Evolutionary conservation across 2,329 filamentous ascomycete genomes (phyloP), one percentile per base, ranked within the genome.

Genomic region (Phialemoniopsis sp.): DNA sequence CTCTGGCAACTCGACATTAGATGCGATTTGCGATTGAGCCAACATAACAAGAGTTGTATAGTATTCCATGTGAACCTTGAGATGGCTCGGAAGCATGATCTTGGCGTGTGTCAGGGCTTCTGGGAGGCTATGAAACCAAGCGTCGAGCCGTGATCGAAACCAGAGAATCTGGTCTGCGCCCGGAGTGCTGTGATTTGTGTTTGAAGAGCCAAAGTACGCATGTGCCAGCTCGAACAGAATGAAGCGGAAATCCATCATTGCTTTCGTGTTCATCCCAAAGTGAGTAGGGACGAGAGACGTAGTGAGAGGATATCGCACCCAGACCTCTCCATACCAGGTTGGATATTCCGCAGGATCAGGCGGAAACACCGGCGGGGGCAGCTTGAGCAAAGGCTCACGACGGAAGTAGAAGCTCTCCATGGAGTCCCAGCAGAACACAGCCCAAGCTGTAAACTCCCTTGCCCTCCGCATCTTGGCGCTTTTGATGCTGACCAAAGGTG

Each of bases 361-460:
- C 1, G 59, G 37, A 4, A 49, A 44, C 9, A 42, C 41, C 8
- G 44, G 34, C 3, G 57, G 58, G 2, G 54, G 47, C 2, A 44
- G 31, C 13, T 34, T 44, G 34, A 58, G 29, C 13, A 53, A 32
- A 9, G 57, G 55, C 4, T 50, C 44, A 15, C 41, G 37, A 29
- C 48, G 44, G 40, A 57, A 60, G 34, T 45, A 51, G 19, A 45
- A 51, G 13, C 39, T 43, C 32, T 34, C 33, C 9, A 37, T 49
- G 42, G 43, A 53, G 42, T 60, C 53, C 53, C 53, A 62, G 15
- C 36, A 47, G 36, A 55, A 64, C 8, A 62, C 29, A 6, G 46
- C 47, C 59, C 60, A 63, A 0, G 59, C 59, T 3, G 60, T 63
- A 34, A 56, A 58, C 1, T 50, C 41, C 29, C 52, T 49, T 4